Evolutionary conservation across 2,329 filamentous ascomycete genomes (phyloP), one percentile per base, ranked within the genome.

Genomic region (Nemania sp.): DNA sequence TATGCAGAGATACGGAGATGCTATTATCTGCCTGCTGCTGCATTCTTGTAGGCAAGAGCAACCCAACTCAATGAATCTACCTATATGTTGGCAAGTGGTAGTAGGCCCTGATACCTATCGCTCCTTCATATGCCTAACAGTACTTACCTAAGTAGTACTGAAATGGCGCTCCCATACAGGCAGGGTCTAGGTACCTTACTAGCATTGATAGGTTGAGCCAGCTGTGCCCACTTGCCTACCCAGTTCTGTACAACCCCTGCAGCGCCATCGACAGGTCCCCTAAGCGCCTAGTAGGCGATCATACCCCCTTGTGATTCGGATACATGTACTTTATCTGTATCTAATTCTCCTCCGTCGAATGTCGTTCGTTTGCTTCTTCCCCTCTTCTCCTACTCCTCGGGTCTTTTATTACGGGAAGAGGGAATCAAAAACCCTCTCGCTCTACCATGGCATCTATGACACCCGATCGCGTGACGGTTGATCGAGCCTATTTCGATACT

Each of bases 401-500:
- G 39, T n/a, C n/a, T n/a, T n/a, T n/a, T n/a, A n/a, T n/a, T n/a
- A n/a, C n/a, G n/a, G 45, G 34, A 39, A 37, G 26, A 33, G 37
- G 42, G 37, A 36, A 40, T 44, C 26, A 12, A 26, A 28, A n/a
- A 7, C 47, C 33, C 12, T 47, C 28, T 5, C 28, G 36, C 12
- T 36, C 44, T 17, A 42, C 30, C 19, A 70, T 71, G 68, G 62
- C 64, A 33, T 44, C 59, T 39, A 52, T 57, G 15, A 44, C 37
- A 22, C 28, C 42, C 41, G 49, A 56, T 33, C 71, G 76, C 60
- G 78, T 87, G 45, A 85, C 82, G 8, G 77, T 86, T 60, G 81
- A 82, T 58, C 82, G 79, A 64, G 69, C 72, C 44, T 82, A 86
- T 71, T 82, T 86, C 62, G 80, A 86, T 63, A 80, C 82, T 52